A percentile compares a stretch with the other conserved stretches of the same genome.
Conservation (phyloP, 129 eudicot species). For the Flaveria ramosissima region DNA sequence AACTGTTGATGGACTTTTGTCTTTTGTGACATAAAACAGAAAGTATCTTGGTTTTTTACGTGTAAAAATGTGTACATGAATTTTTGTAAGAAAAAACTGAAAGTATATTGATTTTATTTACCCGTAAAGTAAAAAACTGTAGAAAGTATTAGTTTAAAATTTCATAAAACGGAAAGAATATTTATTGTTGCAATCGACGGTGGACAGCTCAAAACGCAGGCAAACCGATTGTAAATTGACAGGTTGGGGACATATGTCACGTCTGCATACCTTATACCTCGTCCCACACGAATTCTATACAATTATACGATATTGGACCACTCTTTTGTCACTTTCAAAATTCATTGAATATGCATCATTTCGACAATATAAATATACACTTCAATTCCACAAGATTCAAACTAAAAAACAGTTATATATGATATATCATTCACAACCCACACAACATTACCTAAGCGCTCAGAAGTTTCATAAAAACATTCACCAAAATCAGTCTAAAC, state of each 20-base stretch:
- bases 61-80: no score
- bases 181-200: slow-evolving; percentile 28
- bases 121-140: no score
- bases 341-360: slow-evolving; percentile 4
- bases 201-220: slow-evolving; percentile 21
- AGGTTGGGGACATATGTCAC: slow-evolving; percentile 24
- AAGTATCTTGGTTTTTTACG: no score
- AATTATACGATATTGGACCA: background rate
- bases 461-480: background rate
- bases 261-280: slow-evolving; percentile 5
- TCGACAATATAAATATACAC: background rate
- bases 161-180: slow-evolving; percentile 4
- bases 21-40: no score
- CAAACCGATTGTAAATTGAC: slow-evolving; percentile 19
- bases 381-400: background rate
- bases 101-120: no score
- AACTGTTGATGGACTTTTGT: no score
- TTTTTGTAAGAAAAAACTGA: no score
- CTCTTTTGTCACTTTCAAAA: slow-evolving; percentile 24
- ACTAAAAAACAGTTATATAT: no score
- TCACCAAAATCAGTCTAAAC: background rate
- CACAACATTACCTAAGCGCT: no score
- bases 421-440: no score
- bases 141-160: no score
- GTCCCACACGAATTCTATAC: slow-evolving; percentile 15